A percentile compares a stretch with the other conserved stretches of the same genome.
Conservation (phyloP, 139 green algal genomes). For the Yamagishiella unicocca region DNA sequence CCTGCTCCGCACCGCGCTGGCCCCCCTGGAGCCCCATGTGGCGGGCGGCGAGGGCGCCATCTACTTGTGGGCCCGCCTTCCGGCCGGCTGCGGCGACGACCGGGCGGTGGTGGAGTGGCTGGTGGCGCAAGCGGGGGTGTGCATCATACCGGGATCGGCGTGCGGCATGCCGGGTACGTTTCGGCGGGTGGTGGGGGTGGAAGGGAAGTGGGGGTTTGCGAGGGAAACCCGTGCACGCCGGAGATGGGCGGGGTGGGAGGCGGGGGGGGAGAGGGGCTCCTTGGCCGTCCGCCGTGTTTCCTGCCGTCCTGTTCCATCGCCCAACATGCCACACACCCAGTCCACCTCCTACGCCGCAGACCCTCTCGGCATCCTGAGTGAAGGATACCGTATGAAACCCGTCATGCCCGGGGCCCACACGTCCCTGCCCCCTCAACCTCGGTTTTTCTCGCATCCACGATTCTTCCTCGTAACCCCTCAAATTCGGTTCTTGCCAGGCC, state of each 20-base stretch:
- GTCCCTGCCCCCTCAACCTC: too few relatives aligned
- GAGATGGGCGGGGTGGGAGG: too few relatives aligned
- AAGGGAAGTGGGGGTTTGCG: neutral
- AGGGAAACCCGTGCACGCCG: too few relatives aligned
- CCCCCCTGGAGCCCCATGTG: slow-evolving; percentile 71
- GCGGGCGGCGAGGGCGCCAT: slow-evolving; percentile 89
- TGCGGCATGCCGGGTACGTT: slow-evolving; percentile 89
- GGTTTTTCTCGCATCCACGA: neutral
- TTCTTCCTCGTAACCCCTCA: too few relatives aligned
- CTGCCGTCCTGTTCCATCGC: too few relatives aligned
- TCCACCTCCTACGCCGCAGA: too few relatives aligned
- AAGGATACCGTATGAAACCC: too few relatives aligned
- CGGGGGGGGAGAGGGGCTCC: too few relatives aligned
- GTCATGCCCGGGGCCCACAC: too few relatives aligned
- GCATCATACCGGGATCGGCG: slow-evolving; percentile 88
- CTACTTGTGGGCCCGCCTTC: slow-evolving; percentile 92
- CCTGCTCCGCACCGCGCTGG: slow-evolving; percentile 75
- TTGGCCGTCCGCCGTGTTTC: too few relatives aligned
- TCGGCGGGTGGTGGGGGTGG: neutral
- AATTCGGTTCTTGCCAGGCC: slow-evolving; percentile 42
- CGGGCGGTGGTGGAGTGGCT: slow-evolving; percentile 88
- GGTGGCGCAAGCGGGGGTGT: slow-evolving; percentile 87
- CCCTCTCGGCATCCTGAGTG: too few relatives aligned
- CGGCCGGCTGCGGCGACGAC: slow-evolving; percentile 75
- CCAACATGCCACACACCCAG: too few relatives aligned